These are phyloP conservation scores for Umbellularia californica DNA, from an alignment of 164 flowering plant species.

Conservation along the genomic window DNA sequence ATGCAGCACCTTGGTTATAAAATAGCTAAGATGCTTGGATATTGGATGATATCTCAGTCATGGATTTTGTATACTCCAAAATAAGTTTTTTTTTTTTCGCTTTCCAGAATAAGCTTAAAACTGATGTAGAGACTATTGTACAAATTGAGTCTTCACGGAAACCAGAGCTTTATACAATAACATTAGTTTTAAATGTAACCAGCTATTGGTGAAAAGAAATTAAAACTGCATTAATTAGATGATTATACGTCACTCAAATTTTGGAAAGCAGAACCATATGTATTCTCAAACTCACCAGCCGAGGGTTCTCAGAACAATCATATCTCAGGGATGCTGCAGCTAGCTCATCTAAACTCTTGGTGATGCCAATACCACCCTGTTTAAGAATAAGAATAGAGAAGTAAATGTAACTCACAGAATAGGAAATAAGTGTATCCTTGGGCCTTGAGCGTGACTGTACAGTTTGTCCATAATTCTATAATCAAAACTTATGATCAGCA, in stretches of 20 bases:
- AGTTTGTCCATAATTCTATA: neutral
- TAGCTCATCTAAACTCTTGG: slow-evolving; percentile 72
- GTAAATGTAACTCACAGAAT: neutral
- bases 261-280: neutral
- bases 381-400: slow-evolving; percentile 7
- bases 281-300: slow-evolving; percentile 62
- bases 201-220: neutral
- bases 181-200: no score
- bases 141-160: neutral
- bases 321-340: slow-evolving; percentile 65
- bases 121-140: neutral
- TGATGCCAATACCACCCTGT: slow-evolving; percentile 89
- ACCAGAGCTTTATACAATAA: neutral
- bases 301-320: slow-evolving; percentile 67
- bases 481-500: neutral
- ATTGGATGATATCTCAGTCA: no score
- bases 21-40: no score
- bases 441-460: neutral
- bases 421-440: neutral
- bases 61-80: no score
- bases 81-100: no score
- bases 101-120: no score
- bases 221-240: neutral
- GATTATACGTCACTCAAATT: neutral
- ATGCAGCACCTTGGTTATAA: no score